Conservation (phyloP, 768 basidiomycete species). For the Suillus ampliporus region DNA sequence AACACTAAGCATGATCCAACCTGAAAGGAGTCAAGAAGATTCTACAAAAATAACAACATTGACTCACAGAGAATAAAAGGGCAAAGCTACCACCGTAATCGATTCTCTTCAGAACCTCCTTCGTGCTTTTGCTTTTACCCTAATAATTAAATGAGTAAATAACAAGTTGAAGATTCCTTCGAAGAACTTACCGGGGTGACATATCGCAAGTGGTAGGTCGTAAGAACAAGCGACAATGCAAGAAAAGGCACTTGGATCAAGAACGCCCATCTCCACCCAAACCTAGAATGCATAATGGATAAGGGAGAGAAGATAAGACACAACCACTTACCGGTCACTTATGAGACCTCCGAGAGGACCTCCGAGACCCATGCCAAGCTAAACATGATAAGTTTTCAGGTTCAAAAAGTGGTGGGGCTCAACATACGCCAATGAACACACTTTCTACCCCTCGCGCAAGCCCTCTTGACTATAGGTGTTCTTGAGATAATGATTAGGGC, state of each 20-base stretch:
- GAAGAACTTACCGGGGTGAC: slow-evolving; percentile 60
- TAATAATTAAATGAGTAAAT: slow-evolving; percentile 30
- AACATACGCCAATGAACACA: slow-evolving; percentile 74
- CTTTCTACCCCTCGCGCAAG: slow-evolving; percentile 73
- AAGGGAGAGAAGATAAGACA: slow-evolving; percentile 2
- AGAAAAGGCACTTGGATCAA: slow-evolving; percentile 76
- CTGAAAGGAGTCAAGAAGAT: slow-evolving; percentile 29
- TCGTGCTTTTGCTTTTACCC: slow-evolving; percentile 71
- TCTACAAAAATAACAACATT: slow-evolving; percentile 11
- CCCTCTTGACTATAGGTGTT: slow-evolving; percentile 59
- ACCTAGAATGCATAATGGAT: slow-evolving; percentile 42
- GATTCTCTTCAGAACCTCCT: slow-evolving; percentile 72
- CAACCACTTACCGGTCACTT: slow-evolving; percentile 59
- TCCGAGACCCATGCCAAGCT: slow-evolving; percentile 82
- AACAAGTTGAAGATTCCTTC: neutral
- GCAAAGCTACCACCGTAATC: slow-evolving; percentile 79
- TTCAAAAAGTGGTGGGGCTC: slow-evolving; percentile 5
- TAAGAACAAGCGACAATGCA: slow-evolving; percentile 60
- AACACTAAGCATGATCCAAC: slow-evolving; percentile 68
- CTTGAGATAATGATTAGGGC: slow-evolving; percentile 19
- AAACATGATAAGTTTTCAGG: slow-evolving; percentile 9
- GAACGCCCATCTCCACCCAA: slow-evolving; percentile 87
- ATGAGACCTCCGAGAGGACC: slow-evolving; percentile 78
- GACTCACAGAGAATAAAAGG: slow-evolving; percentile 63
- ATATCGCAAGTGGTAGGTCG: slow-evolving; percentile 64